Evolutionary conservation across 2,329 filamentous ascomycete genomes (phyloP).

Genomic region (Penicillium sp.): DNA sequence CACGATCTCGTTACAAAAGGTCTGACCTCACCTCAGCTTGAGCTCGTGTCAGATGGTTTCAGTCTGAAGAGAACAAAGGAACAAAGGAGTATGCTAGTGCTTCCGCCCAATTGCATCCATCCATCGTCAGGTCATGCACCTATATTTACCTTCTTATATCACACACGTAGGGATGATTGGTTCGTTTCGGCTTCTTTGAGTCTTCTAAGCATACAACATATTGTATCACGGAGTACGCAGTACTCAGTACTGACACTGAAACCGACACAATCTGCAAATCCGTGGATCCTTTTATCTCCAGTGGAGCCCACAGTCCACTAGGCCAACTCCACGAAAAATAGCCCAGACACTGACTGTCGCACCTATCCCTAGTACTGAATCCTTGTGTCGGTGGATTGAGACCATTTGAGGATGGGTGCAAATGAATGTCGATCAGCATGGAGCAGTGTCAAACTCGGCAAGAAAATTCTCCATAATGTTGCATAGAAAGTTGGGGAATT

Average conservation of each 20-base stretch:
- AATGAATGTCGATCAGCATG: background rate
- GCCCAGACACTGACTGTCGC: background rate
- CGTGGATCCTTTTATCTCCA: constrained; percentile 1
- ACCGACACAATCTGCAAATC: background rate
- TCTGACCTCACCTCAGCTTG: background rate
- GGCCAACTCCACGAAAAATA: background rate
- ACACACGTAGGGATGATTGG: background rate
- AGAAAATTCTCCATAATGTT: background rate
- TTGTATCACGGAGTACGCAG: background rate
- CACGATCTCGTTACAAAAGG: background rate
- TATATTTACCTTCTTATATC: no score
- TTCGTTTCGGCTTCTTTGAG: background rate
- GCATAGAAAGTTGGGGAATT: background rate
- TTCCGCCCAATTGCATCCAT: background rate
- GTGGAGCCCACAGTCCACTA: constrained; percentile 1
- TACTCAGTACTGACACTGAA: background rate
- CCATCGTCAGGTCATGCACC: background rate
- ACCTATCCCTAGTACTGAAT: background rate
- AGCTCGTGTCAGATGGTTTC: background rate
- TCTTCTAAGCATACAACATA: background rate
- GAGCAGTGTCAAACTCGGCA: background rate
- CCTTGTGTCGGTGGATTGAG: background rate
- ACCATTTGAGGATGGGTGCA: background rate
- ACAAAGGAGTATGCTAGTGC: background rate
- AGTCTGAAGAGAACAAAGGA: background rate